A percentile compares a stretch with the other conserved stretches of the same genome.
Evolutionary conservation across 1,284 basidiomycete genomes (phyloP).

Genomic region (Apiotrichum akiyoshidainum): DNA sequence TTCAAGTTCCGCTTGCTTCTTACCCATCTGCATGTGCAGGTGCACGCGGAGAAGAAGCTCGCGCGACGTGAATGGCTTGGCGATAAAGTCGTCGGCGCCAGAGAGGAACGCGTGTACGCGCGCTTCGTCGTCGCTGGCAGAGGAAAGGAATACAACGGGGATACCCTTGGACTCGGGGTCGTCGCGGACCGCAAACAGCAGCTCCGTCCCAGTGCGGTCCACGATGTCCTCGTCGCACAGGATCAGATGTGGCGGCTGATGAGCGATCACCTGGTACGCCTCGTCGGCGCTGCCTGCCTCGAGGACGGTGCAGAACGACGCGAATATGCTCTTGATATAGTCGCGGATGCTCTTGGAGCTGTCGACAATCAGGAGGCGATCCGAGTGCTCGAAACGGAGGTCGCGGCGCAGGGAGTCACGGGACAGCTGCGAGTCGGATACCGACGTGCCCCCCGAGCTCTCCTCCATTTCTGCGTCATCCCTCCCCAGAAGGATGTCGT

Average conservation of each 20-base stretch:
- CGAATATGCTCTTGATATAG: conserved; percentile 32
- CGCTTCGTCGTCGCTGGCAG: conserved; percentile 21
- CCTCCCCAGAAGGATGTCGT: background rate
- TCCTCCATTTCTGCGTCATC: background rate
- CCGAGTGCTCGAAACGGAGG: conserved; percentile 28
- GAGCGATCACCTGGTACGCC: conserved; percentile 34
- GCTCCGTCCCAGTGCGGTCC: conserved; percentile 19
- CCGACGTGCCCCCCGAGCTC: background rate
- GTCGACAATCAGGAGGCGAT: conserved; percentile 32
- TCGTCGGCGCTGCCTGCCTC: conserved; percentile 42
- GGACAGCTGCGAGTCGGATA: background rate
- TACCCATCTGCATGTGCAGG: conserved; percentile 35
- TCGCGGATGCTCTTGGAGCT: conserved; percentile 31
- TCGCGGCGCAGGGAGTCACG: background rate
- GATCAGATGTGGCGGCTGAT: conserved; percentile 24
- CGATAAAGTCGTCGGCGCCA: conserved; percentile 45
- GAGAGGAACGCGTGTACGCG: conserved; percentile 32
- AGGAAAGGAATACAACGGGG: conserved; percentile 23
- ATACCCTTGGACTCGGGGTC: conserved; percentile 9
- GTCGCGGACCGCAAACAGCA: conserved; percentile 14
- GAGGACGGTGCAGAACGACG: conserved; percentile 38
- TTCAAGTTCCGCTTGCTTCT: conserved; percentile 28
- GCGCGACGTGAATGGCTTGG: conserved; percentile 34
- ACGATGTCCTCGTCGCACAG: conserved; percentile 40
- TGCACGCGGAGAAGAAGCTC: conserved; percentile 48